phyloP scores from a whole-genome alignment of 768 basidiomycete species.

The Dioszegia crocea region DNA sequence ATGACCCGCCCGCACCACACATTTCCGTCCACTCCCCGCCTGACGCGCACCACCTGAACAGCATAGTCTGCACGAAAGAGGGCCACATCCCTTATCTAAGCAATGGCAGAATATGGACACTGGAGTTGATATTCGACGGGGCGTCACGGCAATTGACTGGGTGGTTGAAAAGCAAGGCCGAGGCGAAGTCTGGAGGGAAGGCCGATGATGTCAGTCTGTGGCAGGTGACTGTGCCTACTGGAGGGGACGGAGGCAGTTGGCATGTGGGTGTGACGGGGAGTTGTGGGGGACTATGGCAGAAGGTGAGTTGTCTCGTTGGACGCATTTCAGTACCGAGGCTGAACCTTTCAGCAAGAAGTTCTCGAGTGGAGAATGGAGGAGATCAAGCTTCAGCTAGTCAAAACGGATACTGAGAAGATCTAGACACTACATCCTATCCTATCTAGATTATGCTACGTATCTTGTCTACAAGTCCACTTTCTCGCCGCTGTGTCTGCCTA shows the following conservation, averaged over 20 bases:
- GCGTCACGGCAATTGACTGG: slow-evolving; percentile 7
- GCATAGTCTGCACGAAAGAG: slow-evolving; percentile 34
- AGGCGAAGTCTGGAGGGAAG: neutral
- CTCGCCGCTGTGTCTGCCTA: no score
- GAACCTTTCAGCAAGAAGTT: slow-evolving; percentile 22
- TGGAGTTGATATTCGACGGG: slow-evolving; percentile 29
- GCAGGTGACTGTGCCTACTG: slow-evolving; percentile 17
- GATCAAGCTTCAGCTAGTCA: neutral
- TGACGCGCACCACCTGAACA: slow-evolving; percentile 43
- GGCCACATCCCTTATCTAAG: slow-evolving; percentile 33
- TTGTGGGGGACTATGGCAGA: slow-evolving; percentile 42
- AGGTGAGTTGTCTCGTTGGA: slow-evolving; percentile 17
- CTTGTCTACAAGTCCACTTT: no score
- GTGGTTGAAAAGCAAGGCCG: slow-evolving; percentile 12
- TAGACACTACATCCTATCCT: neutral
- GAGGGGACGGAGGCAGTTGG: slow-evolving; percentile 14
- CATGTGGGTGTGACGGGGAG: slow-evolving; percentile 38
- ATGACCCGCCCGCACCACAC: slow-evolving; percentile 47
- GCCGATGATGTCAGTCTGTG: slow-evolving; percentile 14
- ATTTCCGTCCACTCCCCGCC: slow-evolving; percentile 49
- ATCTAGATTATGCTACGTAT: no score
- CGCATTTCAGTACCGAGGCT: neutral
- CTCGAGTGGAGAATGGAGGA: slow-evolving; percentile 20
- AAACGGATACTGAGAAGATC: neutral
- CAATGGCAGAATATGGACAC: slow-evolving; percentile 28